Evolutionary conservation across 169 alveolate species (phyloP).

Genomic region (Neospora caninum): DNA sequence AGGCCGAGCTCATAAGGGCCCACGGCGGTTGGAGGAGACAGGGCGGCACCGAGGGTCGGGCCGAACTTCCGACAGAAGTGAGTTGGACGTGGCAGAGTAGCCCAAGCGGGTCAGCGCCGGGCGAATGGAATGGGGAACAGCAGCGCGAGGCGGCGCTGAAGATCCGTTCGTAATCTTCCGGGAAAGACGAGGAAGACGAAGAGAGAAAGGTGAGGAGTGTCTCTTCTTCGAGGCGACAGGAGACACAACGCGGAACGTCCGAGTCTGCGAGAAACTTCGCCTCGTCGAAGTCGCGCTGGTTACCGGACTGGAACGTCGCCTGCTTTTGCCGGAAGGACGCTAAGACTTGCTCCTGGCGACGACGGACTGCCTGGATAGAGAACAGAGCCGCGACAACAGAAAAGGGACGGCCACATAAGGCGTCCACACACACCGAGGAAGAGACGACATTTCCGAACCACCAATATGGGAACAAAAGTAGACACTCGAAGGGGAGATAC

Average conservation of each 20-base stretch:
- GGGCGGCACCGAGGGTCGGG: slow-evolving; percentile 45
- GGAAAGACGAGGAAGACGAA: background rate
- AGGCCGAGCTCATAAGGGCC: background rate
- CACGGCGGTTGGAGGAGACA: slow-evolving; percentile 41
- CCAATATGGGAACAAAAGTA: too few relatives aligned
- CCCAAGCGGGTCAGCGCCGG: slow-evolving; percentile 27
- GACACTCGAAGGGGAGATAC: too few relatives aligned
- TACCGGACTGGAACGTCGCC: slow-evolving; percentile 17
- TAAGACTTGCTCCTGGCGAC: slow-evolving; percentile 46
- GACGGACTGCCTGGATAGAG: slow-evolving; percentile 44
- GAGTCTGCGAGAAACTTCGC: slow-evolving; percentile 39
- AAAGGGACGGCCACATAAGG: background rate
- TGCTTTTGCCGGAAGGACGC: slow-evolving; percentile 39
- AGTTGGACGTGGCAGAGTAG: slow-evolving; percentile 51
- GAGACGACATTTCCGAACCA: too few relatives aligned
- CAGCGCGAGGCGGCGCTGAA: slow-evolving; percentile 44
- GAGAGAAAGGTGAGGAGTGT: slow-evolving; percentile 3
- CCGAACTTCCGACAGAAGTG: slow-evolving; percentile 8
- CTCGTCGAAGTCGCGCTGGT: slow-evolving; percentile 19
- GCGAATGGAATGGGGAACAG: background rate
- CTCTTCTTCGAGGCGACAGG: slow-evolving; percentile 52
- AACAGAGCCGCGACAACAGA: too few relatives aligned
- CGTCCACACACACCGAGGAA: background rate
- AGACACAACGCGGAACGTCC: slow-evolving; percentile 48
- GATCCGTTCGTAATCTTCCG: background rate